Conservation (phyloP, 139 green algal genomes). For the Micractinium conductrix region DNA sequence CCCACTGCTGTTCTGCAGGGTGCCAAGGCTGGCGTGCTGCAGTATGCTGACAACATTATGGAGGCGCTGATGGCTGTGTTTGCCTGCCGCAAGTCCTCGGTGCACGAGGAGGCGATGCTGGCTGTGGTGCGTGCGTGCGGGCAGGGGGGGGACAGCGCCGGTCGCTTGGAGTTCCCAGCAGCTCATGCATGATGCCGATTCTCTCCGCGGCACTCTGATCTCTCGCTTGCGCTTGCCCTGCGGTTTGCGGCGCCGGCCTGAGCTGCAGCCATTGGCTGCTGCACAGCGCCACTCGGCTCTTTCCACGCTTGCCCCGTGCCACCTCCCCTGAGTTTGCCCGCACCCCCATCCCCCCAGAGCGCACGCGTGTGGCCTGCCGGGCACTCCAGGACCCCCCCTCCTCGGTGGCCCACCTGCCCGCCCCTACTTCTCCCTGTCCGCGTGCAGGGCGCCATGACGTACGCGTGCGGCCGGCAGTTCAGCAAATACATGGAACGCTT, state of each 20-base stretch:
- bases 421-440: neutral
- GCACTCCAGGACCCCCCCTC: too few relatives aligned
- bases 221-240: too few relatives aligned
- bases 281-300: too few relatives aligned
- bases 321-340: too few relatives aligned
- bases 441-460: slow-evolving; percentile 79
- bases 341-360: too few relatives aligned
- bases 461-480: slow-evolving; percentile 82
- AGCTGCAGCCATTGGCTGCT: too few relatives aligned
- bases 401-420: neutral
- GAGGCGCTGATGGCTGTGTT: slow-evolving; percentile 55
- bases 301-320: too few relatives aligned
- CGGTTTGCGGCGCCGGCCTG: too few relatives aligned
- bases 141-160: neutral
- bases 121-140: slow-evolving; percentile 59
- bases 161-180: neutral
- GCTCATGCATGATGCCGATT: too few relatives aligned
- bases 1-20: too few relatives aligned
- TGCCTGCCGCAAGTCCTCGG: slow-evolving; percentile 57
- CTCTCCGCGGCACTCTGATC: too few relatives aligned
- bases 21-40: slow-evolving; percentile 71
- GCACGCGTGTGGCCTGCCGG: too few relatives aligned
- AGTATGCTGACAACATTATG: slow-evolving; percentile 86
- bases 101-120: slow-evolving; percentile 97
- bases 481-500: slow-evolving; percentile 93